Conservation (phyloP, 2,329 filamentous ascomycete species). For the Sclerotinia spermophila region DNA sequence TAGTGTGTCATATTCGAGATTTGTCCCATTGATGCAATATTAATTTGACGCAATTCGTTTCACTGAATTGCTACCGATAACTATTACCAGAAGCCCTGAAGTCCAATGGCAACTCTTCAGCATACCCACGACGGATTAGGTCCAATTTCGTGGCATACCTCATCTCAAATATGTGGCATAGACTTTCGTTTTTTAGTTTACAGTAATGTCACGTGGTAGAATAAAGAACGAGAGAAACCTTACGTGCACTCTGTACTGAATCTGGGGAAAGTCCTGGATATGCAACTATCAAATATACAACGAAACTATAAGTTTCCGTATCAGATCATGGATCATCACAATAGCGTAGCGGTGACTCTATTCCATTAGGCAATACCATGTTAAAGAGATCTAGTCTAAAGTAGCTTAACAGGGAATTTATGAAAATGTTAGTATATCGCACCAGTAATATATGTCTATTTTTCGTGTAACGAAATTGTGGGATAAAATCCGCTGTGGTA, state of each 20-base stretch:
- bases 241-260: not conserved
- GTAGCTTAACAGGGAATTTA: not conserved
- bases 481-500: not conserved
- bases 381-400: not conserved
- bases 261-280: not conserved
- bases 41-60: not conserved
- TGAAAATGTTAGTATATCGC: not conserved
- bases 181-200: not conserved
- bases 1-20: not conserved
- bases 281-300: not conserved
- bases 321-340: not conserved
- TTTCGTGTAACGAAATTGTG: not conserved
- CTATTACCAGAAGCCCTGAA: not conserved
- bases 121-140: not conserved
- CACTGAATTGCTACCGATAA: not conserved
- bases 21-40: not conserved
- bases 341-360: not conserved
- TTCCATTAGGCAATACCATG: not conserved
- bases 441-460: not conserved
- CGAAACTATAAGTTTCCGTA: not conserved
- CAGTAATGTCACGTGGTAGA: not conserved
- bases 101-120: not conserved
- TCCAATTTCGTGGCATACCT: not conserved
- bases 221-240: not conserved
- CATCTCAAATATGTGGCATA: not conserved